Base-by-base conservation (phyloP, 192 early-diverging fungal genomes). In the Coemansia sp. region DNA sequence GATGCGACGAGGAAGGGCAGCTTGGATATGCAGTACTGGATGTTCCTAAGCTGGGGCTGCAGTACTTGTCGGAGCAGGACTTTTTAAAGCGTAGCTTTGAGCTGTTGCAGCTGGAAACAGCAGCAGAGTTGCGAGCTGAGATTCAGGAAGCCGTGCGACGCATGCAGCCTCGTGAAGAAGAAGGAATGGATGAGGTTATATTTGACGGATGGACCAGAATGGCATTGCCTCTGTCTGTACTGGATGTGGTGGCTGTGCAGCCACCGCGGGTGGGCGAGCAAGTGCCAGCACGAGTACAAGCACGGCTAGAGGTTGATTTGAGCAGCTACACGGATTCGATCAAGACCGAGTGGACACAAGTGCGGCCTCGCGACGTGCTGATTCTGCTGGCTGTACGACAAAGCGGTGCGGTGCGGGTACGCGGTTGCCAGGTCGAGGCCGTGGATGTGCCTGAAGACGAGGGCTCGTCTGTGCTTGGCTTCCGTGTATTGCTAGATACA, bases 171-270 rank as follows among this genome's bases (percentile, higher is more conserved):
- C 55, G 76, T 0, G 75, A 69, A 5, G 74, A 79, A 28, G 61
- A 64, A 17, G 51, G 34, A 3, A 11, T 5, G 1, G 32, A 51
- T 36, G 20, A 16, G 17, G 93, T 88, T 0, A 79, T 82, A n/a
- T 98, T 96, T 74, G 69, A 69, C 2, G 96, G 97, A 28, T 98
- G 96, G 94, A 87, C 93, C 8, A 77, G 94, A 39, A 97, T 96
- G 88, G 97, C 90, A 0, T 59, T 85, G 31, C 84, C 85, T 0
- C 82, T 96, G 40, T 81, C 81, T 5, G 50, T 71, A 45, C 83
- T 93, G 53, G 76, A 70, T 5, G 78, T 96, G 23, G 80, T 85
- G 1, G 88, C 93, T 58, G 82, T 95, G 60, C 60, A 56, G 47
- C 49, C 47, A 18, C 66, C 71, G 3, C 39, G 41, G n/a, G 34